Base-by-base conservation (phyloP, 768 basidiomycete species). In the Lactarius pseudohatsudake region DNA sequence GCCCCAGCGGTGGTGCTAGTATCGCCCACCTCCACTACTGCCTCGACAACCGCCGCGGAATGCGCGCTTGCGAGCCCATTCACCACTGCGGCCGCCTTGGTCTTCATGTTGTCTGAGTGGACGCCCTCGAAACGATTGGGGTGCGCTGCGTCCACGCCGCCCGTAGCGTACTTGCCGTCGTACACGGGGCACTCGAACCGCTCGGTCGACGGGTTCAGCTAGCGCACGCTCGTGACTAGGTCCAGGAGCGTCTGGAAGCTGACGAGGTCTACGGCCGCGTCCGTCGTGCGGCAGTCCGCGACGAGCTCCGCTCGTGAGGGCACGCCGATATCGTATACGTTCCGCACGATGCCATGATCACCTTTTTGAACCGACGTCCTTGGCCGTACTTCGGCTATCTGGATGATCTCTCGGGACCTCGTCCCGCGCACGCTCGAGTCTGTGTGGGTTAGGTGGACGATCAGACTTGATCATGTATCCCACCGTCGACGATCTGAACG, bases 281-380 rank as follows among this genome's bases (percentile, higher is more conserved):
- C 26, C 26, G 26, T 26, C 26, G 97, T 55, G 96, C 98, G 96
- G 91, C 96, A 2, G 97, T 99, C 96, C 92, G 96, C 68, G 95
- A 98, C 76, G 85, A 89, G 18, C 84, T 99, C 62, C 92, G 92
- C 0, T 88, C 87, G 59, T 89, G 95, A 94, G 36, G 97, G 96
- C 97, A 98, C 98, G 79, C 98, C 97, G 75, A 99, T 98, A 30
- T 97, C 97, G 77, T 98, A 98, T 5, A 98, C 97, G 74, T 98
- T 97, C 6, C 94, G 74, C 97, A 98, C 59, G 94, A 96, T 1
- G 97, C 97, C 56, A 98, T 88, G 68, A 98, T 90, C 73, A 99
- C 94, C 72, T 91, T 92, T 77, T 91, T 94, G 97, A 96, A 16
- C 97, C 97, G 18, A 97, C 97, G 73, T 99, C 97, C 75, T 96